Percentiles rank a stretch among this genome's conserved stretches.
Evolutionary conservation across 345 rosid genomes (phyloP).

Genomic region (Populus pruinosa): DNA sequence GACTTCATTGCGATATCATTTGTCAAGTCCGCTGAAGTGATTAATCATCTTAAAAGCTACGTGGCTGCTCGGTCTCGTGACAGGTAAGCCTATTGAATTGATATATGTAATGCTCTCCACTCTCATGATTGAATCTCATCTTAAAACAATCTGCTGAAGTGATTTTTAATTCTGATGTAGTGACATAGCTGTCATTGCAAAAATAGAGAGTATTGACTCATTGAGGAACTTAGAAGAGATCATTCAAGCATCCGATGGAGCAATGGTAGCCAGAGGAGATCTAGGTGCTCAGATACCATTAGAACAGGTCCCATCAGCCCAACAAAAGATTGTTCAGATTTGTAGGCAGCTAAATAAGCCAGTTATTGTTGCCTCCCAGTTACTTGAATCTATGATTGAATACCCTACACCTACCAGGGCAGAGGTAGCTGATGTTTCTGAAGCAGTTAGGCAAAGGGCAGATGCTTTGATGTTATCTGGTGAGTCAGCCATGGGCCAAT

Average conservation of each 20-base stretch:
- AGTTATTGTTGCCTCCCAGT: slow-evolving; percentile 92
- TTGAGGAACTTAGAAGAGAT: slow-evolving; percentile 87
- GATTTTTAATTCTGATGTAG: slow-evolving; percentile 33
- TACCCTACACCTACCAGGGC: slow-evolving; percentile 99
- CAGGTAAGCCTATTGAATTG: slow-evolving; percentile 42
- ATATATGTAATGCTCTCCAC: not conserved
- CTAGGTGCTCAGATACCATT: slow-evolving; percentile 98
- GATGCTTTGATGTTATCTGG: slow-evolving; percentile 99
- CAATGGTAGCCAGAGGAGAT: slow-evolving; percentile 99
- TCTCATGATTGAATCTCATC: not conserved
- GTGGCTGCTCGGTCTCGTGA: slow-evolving; percentile 83
- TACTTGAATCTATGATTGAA: slow-evolving; percentile 97
- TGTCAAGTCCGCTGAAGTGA: slow-evolving; percentile 98
- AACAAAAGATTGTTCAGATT: slow-evolving; percentile 72
- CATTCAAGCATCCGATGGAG: slow-evolving; percentile 89
- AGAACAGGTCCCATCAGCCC: slow-evolving; percentile 97
- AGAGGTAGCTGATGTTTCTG: slow-evolving; percentile 98
- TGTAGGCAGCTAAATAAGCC: slow-evolving; percentile 95
- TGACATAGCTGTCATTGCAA: slow-evolving; percentile 86
- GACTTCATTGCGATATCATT: slow-evolving; percentile 97
- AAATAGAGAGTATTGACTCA: slow-evolving; percentile 94
- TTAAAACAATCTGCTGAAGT: too few species aligned
- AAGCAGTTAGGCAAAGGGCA: slow-evolving; percentile 95
- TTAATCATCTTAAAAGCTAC: slow-evolving; percentile 90
- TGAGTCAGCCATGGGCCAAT: slow-evolving; percentile 99